Conservation (phyloP, 768 basidiomycete species). For the Leccinellum albellum region DNA sequence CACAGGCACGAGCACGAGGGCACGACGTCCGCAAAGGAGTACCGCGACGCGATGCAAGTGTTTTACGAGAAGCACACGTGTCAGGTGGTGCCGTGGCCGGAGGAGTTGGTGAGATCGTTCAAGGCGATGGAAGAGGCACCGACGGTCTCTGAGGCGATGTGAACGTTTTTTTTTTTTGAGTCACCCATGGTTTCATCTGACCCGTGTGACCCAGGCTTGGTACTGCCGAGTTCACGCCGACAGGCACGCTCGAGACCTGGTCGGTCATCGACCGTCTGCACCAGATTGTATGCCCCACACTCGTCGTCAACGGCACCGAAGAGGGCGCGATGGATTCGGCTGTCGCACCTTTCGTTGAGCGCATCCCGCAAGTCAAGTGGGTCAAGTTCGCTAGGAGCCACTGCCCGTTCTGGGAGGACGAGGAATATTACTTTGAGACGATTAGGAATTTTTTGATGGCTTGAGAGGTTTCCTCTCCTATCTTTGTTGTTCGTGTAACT, state of each 20-base stretch:
- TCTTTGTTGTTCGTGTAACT: neutral
- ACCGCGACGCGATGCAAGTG: slow-evolving; percentile 23
- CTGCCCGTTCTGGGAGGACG: slow-evolving; percentile 18
- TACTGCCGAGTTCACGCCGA: slow-evolving; percentile 33
- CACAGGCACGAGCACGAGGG: slow-evolving; percentile 30
- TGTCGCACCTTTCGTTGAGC: slow-evolving; percentile 30
- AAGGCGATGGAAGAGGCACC: slow-evolving; percentile 23
- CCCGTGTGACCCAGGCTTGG: slow-evolving; percentile 1
- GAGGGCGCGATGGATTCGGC: slow-evolving; percentile 35
- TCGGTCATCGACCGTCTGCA: slow-evolving; percentile 39
- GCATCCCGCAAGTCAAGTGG: slow-evolving; percentile 33
- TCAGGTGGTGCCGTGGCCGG: slow-evolving; percentile 30
- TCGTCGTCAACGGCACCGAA: slow-evolving; percentile 36
- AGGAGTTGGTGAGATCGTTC: slow-evolving; percentile 26
- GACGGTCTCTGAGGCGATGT: slow-evolving; percentile 35
- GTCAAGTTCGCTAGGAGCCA: slow-evolving; percentile 31
- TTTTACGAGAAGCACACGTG: slow-evolving; percentile 34
- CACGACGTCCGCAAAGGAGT: slow-evolving; percentile 29
- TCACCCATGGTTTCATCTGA: neutral
- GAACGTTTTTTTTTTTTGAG: neutral
- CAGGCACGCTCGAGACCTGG: slow-evolving; percentile 43
- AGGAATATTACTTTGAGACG: slow-evolving; percentile 19
- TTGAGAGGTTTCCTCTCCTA: neutral
- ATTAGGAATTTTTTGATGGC: slow-evolving; percentile 12
- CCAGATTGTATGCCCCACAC: slow-evolving; percentile 35